phyloP scores from a whole-genome alignment of 495 filamentous ascomycete genomes.

The Penicillium alfredii region DNA sequence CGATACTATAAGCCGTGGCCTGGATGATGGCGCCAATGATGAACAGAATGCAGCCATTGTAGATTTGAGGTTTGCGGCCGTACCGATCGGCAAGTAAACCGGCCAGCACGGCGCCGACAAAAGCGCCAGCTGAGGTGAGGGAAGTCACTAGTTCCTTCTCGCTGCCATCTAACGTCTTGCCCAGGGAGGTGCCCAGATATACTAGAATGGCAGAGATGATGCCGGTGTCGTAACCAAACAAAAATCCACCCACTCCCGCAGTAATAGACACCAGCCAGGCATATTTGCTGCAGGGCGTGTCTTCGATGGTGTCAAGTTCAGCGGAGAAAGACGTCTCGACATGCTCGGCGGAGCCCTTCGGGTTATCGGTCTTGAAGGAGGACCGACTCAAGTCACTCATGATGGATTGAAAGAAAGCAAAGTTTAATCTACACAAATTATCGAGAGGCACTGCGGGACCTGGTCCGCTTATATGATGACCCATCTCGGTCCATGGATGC shows the following conservation, averaged over 20 bases:
- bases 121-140: constrained; percentile 43
- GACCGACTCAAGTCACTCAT: neutral
- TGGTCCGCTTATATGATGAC: neutral
- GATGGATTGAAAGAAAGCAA: no score
- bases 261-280: constrained; percentile 15
- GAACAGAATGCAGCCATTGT: constrained; percentile 44
- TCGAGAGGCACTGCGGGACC: neutral
- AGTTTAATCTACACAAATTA: no score
- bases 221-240: constrained; percentile 45
- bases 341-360: constrained; percentile 3
- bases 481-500: neutral
- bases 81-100: constrained; percentile 43
- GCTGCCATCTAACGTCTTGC: constrained; percentile 20
- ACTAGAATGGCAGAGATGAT: constrained; percentile 47
- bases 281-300: constrained; percentile 1
- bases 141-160: constrained; percentile 47
- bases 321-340: no score
- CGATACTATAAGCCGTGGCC: constrained; percentile 37
- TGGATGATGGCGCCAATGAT: constrained; percentile 40
- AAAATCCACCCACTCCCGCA: constrained; percentile 31
- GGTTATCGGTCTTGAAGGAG: neutral
- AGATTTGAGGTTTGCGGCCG: constrained; percentile 45
- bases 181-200: constrained; percentile 31
- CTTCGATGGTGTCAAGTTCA: constrained; percentile 2
- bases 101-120: constrained; percentile 47